Evolutionary conservation across 2,329 filamentous ascomycete genomes (phyloP), one percentile per base, ranked within the genome.

Genomic region (Penicillium occitanis): DNA sequence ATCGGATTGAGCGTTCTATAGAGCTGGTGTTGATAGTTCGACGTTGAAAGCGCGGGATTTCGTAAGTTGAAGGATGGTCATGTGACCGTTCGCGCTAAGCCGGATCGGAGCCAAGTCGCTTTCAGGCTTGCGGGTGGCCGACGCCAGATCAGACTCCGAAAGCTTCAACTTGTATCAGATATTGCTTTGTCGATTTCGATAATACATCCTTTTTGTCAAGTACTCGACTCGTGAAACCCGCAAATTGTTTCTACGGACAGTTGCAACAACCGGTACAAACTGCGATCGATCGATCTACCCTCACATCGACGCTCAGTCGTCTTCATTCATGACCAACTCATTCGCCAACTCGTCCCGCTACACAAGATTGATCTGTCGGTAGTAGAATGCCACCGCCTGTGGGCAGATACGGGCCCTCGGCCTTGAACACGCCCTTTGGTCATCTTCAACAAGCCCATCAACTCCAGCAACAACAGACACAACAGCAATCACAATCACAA

Each of bases 381-480:
- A 69, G 61, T 68, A 78, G 68, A 50, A 89, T 88, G 86, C 84
- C 86, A 75, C 85, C 85, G 74, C 83, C 84, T 69, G 83, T 84
- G 72, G 82, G 82, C 75, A 81, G 86, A 73, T 88, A 86, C 75
- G 84, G 77, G 83, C 75, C 84, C 78, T 75, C 86, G 82, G 75
- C 85, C 83, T 73, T 87, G 69, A 85, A 83, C 53, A 86, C 85
- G 69, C 86, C 86, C 30, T 89, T 88, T 75, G 78, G 82, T 55
- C 84, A 87, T 70, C 79, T 87, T 62, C 85, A 85, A 70, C 83
- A 80, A 70, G 81, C 78, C 68, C 77, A 83, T 70, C 74, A 83
- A 68, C 77, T 80, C 70, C 75, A 81, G 69, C 78, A 82, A 70
- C 79, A 82, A 69, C 81, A 80, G 63, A 78, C 80, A 59, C 75